A percentile compares a stretch with the other conserved stretches of the same genome.
Evolutionary conservation across 1,284 basidiomycete species (phyloP).

Genomic region (Moesziomyces globuligerus): DNA sequence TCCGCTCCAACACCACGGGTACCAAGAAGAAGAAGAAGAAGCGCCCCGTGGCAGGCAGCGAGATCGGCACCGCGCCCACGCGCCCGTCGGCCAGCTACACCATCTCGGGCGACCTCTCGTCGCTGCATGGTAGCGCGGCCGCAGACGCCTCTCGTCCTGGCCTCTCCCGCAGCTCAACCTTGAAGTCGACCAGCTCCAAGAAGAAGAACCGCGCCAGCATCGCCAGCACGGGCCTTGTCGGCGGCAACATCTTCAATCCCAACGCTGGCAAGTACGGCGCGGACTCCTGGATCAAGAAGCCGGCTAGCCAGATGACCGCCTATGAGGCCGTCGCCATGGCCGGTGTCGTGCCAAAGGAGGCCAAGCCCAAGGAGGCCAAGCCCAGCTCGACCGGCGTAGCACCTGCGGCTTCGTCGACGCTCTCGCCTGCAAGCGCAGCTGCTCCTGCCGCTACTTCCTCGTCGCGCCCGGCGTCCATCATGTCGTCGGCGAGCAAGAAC

Average conservation of each 20-base stretch:
- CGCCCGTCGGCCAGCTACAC: constrained; percentile 45
- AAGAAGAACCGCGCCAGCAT: constrained; percentile 56
- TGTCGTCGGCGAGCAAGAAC: constrained; percentile 45
- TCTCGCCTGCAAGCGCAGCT: constrained; percentile 3
- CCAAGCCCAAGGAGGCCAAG: constrained; percentile 24
- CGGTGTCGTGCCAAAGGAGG: constrained; percentile 44
- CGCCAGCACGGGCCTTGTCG: constrained; percentile 30
- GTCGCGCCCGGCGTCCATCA: constrained; percentile 39
- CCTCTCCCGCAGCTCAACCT: constrained; percentile 44
- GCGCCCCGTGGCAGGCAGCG: constrained; percentile 53
- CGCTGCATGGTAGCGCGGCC: constrained; percentile 23
- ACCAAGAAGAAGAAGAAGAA: constrained; percentile 57
- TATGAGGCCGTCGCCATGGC: constrained; percentile 58
- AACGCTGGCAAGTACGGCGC: constrained; percentile 52
- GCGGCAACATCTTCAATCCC: constrained; percentile 44
- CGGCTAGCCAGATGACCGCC: constrained; percentile 44
- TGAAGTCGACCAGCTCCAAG: constrained; percentile 48
- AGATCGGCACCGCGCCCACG: constrained; percentile 59
- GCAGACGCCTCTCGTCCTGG: constrained; percentile 19
- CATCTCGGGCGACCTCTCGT: constrained; percentile 46
- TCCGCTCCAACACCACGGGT: constrained; percentile 29
- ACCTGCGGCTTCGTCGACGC: constrained; percentile 9
- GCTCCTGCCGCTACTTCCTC: constrained; percentile 12
- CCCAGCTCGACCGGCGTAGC: constrained; percentile 7
- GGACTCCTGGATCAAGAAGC: constrained; percentile 51